Percentiles rank a stretch among this genome's conserved stretches.
phyloP scores from a whole-genome alignment of 2,329 filamentous ascomycete genomes.

The Ceratocystis albifundus region DNA sequence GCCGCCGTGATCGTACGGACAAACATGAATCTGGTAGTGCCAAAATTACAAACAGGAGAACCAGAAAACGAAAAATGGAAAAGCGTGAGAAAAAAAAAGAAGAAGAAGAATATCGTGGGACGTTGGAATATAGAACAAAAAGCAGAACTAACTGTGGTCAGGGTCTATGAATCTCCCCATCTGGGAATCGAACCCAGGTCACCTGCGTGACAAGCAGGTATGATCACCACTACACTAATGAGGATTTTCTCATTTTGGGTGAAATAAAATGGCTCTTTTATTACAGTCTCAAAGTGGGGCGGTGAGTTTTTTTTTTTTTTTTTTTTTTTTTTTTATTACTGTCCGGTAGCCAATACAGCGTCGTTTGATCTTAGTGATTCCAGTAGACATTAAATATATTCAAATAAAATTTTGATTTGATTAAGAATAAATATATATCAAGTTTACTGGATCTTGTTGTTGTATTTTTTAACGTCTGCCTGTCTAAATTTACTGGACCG shows the following conservation, averaged over 20 bases:
- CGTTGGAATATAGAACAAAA: not conserved
- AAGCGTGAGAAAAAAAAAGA: not conserved
- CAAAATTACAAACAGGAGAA: not conserved
- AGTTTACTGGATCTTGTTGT: no score
- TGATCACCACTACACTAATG: conserved; percentile 23
- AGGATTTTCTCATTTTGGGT: not conserved
- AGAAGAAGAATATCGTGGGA: not conserved
- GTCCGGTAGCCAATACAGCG: no score
- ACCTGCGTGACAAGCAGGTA: conserved; percentile 24
- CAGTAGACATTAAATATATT: no score
- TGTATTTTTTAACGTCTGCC: no score
- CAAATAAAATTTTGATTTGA: no score
- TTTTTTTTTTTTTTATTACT: no score
- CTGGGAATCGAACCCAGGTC: conserved; percentile 24
- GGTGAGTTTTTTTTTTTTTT: no score
- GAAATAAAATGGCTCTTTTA: not conserved
- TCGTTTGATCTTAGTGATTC: no score
- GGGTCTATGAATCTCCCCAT: not conserved
- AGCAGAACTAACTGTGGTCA: not conserved
- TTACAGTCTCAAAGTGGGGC: no score
- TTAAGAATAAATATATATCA: no score
- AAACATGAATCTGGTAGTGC: not conserved
- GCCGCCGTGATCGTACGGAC: not conserved
- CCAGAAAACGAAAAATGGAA: not conserved
- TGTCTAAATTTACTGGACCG: no score